These are phyloP conservation scores for Singerocomus inundabilis DNA, from an alignment of 1,284 basidiomycete genomes.

Conservation along the genomic window DNA sequence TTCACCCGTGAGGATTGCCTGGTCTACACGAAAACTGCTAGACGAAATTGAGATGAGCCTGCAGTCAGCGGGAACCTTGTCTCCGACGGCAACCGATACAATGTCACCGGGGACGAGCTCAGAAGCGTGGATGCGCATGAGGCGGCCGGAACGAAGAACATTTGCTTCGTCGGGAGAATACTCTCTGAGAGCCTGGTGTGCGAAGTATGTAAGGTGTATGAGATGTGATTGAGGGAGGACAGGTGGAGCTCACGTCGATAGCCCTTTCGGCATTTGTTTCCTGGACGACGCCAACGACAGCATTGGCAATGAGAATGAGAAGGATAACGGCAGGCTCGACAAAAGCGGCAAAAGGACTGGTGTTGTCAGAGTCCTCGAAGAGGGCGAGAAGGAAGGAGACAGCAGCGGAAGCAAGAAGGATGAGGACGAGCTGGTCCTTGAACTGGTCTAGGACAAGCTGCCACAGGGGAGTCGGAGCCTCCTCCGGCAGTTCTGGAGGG, in stretches of 20 bases:
- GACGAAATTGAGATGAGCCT: slow-evolving; percentile 86
- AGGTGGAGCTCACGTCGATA: slow-evolving; percentile 73
- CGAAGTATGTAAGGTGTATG: slow-evolving; percentile 3
- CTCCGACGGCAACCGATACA: slow-evolving; percentile 85
- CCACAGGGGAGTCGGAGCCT: slow-evolving; percentile 88
- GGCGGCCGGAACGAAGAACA: slow-evolving; percentile 73
- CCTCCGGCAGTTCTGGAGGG: slow-evolving; percentile 78
- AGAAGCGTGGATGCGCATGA: slow-evolving; percentile 76
- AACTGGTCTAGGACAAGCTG: slow-evolving; percentile 96
- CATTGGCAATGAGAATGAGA: slow-evolving; percentile 91
- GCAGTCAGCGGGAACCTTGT: slow-evolving; percentile 94
- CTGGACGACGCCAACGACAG: slow-evolving; percentile 92
- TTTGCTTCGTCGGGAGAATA: slow-evolving; percentile 95
- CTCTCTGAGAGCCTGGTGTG: slow-evolving; percentile 80
- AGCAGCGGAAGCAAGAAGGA: slow-evolving; percentile 87
- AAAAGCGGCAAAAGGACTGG: slow-evolving; percentile 76
- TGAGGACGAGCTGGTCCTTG: slow-evolving; percentile 94
- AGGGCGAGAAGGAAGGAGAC: slow-evolving; percentile 89
- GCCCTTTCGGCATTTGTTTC: slow-evolving; percentile 94
- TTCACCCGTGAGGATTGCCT: slow-evolving; percentile 94
- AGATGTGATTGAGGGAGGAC: not conserved
- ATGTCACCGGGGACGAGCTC: slow-evolving; percentile 94
- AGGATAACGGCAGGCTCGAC: slow-evolving; percentile 93
- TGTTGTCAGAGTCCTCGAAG: slow-evolving; percentile 71
- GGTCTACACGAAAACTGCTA: slow-evolving; percentile 89